Percentiles rank a stretch among this genome's conserved stretches.
Conservation (phyloP, 2,329 filamentous ascomycete species). For the Fusarium nanum region DNA sequence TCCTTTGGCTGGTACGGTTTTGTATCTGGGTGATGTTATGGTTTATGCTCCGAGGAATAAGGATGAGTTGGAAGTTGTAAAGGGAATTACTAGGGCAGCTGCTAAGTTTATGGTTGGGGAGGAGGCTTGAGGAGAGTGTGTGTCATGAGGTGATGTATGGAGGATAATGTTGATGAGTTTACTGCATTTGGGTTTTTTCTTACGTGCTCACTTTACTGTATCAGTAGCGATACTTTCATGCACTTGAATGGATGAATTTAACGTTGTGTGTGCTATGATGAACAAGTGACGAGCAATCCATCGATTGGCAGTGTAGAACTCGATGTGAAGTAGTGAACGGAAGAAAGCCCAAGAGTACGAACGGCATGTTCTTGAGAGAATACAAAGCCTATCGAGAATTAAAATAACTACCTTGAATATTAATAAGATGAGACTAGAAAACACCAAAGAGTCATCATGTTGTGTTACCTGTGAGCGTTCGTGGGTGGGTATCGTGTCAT, state of each 20-base stretch:
- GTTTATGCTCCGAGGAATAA: conserved; percentile 30
- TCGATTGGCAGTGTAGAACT: rapidly evolving
- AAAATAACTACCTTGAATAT: rapidly evolving
- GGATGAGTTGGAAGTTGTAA: conserved; percentile 16
- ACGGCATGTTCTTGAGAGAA: neutral
- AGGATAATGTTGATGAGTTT: neutral
- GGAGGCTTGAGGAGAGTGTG: neutral
- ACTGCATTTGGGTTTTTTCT: neutral
- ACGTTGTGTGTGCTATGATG: neutral
- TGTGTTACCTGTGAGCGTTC: neutral
- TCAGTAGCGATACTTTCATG: rapidly evolving
- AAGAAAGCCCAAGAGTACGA: neutral
- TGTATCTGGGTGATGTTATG: conserved; percentile 34
- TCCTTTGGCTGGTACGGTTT: conserved; percentile 20
- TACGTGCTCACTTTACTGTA: rapidly evolving
- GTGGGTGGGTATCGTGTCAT: neutral
- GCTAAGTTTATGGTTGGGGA: conserved; percentile 25
- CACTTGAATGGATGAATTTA: neutral
- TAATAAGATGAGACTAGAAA: neutral
- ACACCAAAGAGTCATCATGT: neutral
- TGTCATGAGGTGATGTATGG: neutral
- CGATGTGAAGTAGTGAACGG: neutral
- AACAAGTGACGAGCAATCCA: neutral
- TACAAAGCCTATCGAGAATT: rapidly evolving
- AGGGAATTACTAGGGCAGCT: conserved; percentile 20